Base-by-base conservation (phyloP, 1,139 yeast genomes). In the Hyphopichia buzzinii region DNA sequence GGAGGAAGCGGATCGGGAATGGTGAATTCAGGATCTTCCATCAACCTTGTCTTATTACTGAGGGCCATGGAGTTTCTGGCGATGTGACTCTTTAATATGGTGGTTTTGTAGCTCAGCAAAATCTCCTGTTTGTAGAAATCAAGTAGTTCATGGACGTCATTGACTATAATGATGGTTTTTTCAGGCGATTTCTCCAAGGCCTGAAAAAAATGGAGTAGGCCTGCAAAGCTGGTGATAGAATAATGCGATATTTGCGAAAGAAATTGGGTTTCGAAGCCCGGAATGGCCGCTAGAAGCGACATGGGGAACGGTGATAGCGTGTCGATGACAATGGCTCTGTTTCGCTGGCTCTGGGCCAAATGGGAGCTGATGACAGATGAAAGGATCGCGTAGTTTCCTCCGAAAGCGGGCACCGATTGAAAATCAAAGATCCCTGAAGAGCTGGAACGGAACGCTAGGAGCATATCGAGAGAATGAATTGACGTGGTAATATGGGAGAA, bases 41-140 rank as follows among this genome's bases (percentile, higher is more conserved):
- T 38, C n/a, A 46, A 37, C 34, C 55, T 49, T 14, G 49, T 57
- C 19, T 39, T 37, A 34, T 57, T 57, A 4, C 42, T 40, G 2
- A 64, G 32, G 12, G 59, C 41, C 1, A 43, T 45, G 6, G 49
- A 32, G 37, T 67, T 58, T 28, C 57, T 50, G 16, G 50, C 57
- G 11, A 64, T 48, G 38, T 66, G 72, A 39, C 54, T 56, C 37
- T 60, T 59, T n/a, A 67, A 49, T 8, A 70, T 44, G 3, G 54
- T 39, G 34, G 66, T 69, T 44, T 69, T 73, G 39, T 68, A 61
- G 3, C 57, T 41, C 1, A 65, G 53, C 1, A 64, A 52, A 11
- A 68, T 39, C 39, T 70, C 70, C 17, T 62, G 46, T 34, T 57
- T 56, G 44, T 70, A 70, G 19, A 58, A 42, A 32, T 69, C 74